These are phyloP conservation scores for Cubamyces lactineus DNA, from an alignment of 768 basidiomycete species.

Conservation along the genomic window DNA sequence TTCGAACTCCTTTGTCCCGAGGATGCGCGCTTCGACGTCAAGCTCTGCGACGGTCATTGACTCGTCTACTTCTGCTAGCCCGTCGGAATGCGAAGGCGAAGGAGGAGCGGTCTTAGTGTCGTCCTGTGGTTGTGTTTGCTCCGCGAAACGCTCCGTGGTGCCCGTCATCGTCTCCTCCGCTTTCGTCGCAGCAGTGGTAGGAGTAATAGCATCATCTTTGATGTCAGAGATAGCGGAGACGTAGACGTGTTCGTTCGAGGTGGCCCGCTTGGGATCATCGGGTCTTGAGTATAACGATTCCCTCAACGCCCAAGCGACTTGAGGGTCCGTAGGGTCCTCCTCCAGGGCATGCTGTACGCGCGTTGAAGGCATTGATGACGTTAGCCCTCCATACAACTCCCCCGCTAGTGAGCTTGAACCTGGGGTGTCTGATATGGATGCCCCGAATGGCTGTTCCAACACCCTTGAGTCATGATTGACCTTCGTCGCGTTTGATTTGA, in stretches of 20 bases:
- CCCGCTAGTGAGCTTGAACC: background rate
- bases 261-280: background rate
- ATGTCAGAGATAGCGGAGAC: background rate
- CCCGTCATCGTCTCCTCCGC: background rate
- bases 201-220: background rate
- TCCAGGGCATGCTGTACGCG: too few relatives aligned
- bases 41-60: conserved; percentile 17
- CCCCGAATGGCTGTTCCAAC: conserved; percentile 17
- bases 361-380: background rate
- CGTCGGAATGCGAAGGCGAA: background rate
- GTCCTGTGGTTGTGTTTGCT: background rate
- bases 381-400: background rate
- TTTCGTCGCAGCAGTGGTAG: too few relatives aligned
- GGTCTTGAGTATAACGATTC: conserved; percentile 19
- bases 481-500: background rate
- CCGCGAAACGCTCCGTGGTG: background rate
- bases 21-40: conserved; percentile 41
- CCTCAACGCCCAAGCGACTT: conserved; percentile 38
- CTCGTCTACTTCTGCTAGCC: conserved; percentile 8
- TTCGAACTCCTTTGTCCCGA: conserved; percentile 65
- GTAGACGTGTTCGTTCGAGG: background rate
- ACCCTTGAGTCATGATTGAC: conserved; percentile 1
- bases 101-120: conserved; percentile 10
- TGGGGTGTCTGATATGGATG: conserved; percentile 1
- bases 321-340: conserved; percentile 9